These are phyloP conservation scores for Fabrea salina DNA, from an alignment of 169 alveolate genomes.

Conservation along the genomic window DNA sequence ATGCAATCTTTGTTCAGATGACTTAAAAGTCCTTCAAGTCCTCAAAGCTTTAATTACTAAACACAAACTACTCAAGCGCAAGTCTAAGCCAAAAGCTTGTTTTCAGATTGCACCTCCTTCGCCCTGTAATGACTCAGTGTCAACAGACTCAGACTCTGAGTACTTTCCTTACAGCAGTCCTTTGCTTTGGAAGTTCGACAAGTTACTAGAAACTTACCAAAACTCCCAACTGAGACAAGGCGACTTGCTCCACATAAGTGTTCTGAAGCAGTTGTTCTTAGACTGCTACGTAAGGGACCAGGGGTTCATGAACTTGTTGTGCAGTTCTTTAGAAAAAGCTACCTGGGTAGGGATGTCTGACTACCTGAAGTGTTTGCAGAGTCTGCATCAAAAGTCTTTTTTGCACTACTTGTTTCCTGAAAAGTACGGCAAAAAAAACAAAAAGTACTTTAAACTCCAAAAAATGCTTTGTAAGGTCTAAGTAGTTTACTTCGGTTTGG, in stretches of 20 bases:
- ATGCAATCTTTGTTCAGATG: no score
- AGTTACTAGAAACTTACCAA: no score
- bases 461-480: conserved; percentile 19
- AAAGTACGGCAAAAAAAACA: background rate
- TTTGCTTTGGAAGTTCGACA: no score
- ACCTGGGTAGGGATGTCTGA: background rate
- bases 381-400: background rate
- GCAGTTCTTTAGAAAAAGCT: background rate
- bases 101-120: no score
- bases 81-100: no score
- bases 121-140: no score
- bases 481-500: conserved; percentile 7
- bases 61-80: no score
- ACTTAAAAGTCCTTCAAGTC: no score
- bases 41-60: no score
- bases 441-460: background rate
- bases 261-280: conserved; percentile 16
- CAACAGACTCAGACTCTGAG: no score
- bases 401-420: background rate
- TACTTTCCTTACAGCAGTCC: no score
- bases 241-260: background rate
- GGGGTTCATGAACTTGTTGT: background rate
- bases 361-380: background rate
- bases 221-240: no score
- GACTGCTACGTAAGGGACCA: conserved; percentile 17